Evolutionary conservation across 2,329 filamentous ascomycete species (phyloP).

Genomic region (Drechmeria coniospora): DNA sequence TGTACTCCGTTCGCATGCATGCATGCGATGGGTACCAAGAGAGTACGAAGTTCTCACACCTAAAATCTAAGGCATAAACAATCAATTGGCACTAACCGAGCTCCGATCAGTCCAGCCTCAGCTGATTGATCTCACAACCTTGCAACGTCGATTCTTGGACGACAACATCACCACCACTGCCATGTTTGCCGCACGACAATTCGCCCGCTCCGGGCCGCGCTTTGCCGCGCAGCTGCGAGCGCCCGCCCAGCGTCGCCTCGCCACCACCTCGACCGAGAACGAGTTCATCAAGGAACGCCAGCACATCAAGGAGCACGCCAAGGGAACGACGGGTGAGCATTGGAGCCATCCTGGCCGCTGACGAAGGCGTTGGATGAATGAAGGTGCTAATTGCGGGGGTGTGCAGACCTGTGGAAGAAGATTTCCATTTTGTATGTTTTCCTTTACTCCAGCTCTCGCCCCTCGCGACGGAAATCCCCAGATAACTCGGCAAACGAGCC

Average conservation of each 20-base stretch:
- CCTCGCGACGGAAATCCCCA: not conserved
- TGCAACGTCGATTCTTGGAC: slow-evolving; percentile 9
- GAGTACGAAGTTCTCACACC: slow-evolving; percentile 8
- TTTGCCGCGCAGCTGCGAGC: slow-evolving; percentile 42
- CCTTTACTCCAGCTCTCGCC: slow-evolving; percentile 1
- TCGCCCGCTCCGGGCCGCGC: slow-evolving; percentile 48
- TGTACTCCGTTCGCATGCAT: too few species aligned
- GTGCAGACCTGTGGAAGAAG: slow-evolving; percentile 81
- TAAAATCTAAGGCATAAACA: slow-evolving; percentile 16
- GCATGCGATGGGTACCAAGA: too few species aligned
- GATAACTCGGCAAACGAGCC: not conserved
- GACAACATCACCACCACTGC: slow-evolving; percentile 13
- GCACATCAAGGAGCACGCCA: slow-evolving; percentile 83
- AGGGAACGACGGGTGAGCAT: slow-evolving; percentile 59
- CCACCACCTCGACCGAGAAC: slow-evolving; percentile 65
- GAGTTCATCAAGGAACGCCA: slow-evolving; percentile 84
- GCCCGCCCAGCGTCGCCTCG: slow-evolving; percentile 54
- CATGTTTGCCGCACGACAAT: slow-evolving; percentile 51
- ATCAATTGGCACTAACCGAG: slow-evolving; percentile 17
- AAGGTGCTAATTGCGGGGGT: slow-evolving; percentile 7
- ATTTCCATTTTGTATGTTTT: slow-evolving; percentile 80
- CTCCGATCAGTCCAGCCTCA: slow-evolving; percentile 17
- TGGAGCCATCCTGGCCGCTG: slow-evolving; percentile 13
- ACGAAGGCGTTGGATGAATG: slow-evolving; percentile 1
- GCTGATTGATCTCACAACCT: slow-evolving; percentile 19